Evolutionary conservation across 305 asterid species (phyloP), one percentile per base, ranked within the genome.

Genomic region (Rubia balearica): DNA sequence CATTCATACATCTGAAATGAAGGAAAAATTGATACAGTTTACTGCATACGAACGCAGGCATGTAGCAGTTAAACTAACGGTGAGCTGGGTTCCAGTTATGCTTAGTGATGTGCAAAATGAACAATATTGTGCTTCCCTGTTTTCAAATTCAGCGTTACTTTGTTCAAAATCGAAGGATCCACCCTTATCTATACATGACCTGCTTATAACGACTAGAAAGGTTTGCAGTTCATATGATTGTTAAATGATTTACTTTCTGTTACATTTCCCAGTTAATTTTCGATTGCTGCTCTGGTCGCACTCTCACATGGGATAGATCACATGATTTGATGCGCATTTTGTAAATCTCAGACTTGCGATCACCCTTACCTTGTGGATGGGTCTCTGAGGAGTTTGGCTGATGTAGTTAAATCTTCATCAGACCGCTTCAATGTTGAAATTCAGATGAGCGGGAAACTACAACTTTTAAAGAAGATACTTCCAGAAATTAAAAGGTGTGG

Each of bases 41-140:
- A 65, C 42, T 81, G 84, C 74, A 70, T 72, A 75, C 69, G 82
- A 70, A 46, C 61, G 68, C 56, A 64, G 63, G 42, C 56, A 5
- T 0, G 62, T 53, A 12, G 49, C 68, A 30, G 73, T 67, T 56
- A 80, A 76, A 67, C 83, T 85, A 65, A 63, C 81, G 61, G 93
- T 87, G 81, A 83, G 84, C 19, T 89, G 96, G 96, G 90, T 89
- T 66, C 96, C 96, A 61, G 89, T 83, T 67, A 72, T 62, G 83
- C 92, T 87, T 71, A 84, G 92, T 59, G 65, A 83, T 65, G 73
- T 85, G 77, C 90, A 89, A 77, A 81, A 49, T 30, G 90, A 87
- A 81, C 87, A 73, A 76, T 89, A 85, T 65, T 89, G 96, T 74
- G 82, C 78, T 75, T 80, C 78, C 71, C 78, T 87, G 14, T 75